Base-by-base conservation (phyloP, 2,329 filamentous ascomycete genomes). In the Pyrenophora tritici-repentis region DNA sequence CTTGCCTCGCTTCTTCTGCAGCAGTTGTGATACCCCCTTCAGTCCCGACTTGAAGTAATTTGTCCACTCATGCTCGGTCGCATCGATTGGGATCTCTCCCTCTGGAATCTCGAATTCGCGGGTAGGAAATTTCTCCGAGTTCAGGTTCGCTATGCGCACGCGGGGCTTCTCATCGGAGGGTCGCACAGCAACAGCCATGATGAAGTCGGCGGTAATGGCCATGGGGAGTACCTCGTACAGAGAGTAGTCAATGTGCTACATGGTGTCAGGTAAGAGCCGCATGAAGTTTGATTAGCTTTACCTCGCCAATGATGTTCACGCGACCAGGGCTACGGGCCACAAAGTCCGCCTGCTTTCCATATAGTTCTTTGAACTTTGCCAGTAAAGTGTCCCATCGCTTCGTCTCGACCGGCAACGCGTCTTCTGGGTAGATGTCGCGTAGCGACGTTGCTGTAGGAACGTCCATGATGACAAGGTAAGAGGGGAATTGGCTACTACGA, bases 41-140 rank as follows among this genome's bases (percentile, higher is more conserved):
- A 97, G 79, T 0, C 94, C 94, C 46, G 91, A 90, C 78, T 94
- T 95, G 84, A 99, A 97, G 81, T 99, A 99, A 73, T 97, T 99
- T 50, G 91, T 89, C 94, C 94, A 99, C 76, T 97, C 91, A 61
- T 95, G 89, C 62, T 88, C 83, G 14, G 85, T 86, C 6, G 90
- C 83, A 73, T 97, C 91, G 65, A 99, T 96, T 9, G 76, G 70
- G 13, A 80, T 75, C n/a, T 78, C 75, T 37, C 78, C 78, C 46
- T 78, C 75, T 2, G 88, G 83, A 7, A 97, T 81, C 38, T 85
- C 81, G 70, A 97, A 95, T 62, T 89, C 85, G 59, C 84, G 84
- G 1, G 86, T 75, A 2, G 89, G 83, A 71, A 96, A 99, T 73
- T 88, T 92, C 44, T 84, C 78, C 13, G 82, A 79, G 56, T 90